Evolutionary conservation across 208 protist species (phyloP), one percentile per base, ranked within the genome.

Genomic region (Leishmania gerbilli): DNA sequence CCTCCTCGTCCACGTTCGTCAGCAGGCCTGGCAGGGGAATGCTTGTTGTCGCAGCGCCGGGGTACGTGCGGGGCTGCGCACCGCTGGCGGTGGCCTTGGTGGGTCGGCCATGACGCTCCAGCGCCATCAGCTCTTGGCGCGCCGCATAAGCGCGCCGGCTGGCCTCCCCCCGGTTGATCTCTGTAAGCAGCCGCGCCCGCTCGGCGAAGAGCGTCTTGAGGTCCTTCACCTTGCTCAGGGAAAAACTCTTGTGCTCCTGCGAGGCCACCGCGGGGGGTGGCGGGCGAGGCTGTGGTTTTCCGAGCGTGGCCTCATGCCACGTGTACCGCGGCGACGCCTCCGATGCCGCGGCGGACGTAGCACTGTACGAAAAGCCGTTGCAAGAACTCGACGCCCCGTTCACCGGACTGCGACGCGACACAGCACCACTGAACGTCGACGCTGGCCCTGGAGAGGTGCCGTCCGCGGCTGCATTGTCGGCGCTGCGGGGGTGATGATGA

Each of bases 121-220:
- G 71, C 47, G 92, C 87, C 84, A 91, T 84, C 49, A 98, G 87
- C 88, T 98, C 93, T 55, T 86, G 76, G 6, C 95, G 88, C 42
- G 82, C 92, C 67, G 81, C 83, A 83, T 95, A 88, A 47, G 92
- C 95, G 19, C 79, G 86, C 47, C 74, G 82, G 76, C 87, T 95
- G 47, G 90, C 91, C 37, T 92, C 87, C 47, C 91, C 91, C 31
- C 79, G 74, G 65, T 86, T 90, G 27, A 95, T 81, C 62, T 95
- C 90, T 34, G 75, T 87, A 65, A 81, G 80, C 64, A 96, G 64
- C 42, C 89, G 85, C 77, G 91, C 88, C n/a, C 92, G 91, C 62
- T 95, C 92, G 11, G 84, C 90, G 76, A 93, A 96, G 8, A 88
- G 88, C 19, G 85, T 77, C 21, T 90, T 92, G 37, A 96, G 45